Evolutionary conservation across 495 filamentous ascomycete genomes (phyloP), one percentile per base, ranked within the genome.

Genomic region (Melanomma pulvis-pyrius): DNA sequence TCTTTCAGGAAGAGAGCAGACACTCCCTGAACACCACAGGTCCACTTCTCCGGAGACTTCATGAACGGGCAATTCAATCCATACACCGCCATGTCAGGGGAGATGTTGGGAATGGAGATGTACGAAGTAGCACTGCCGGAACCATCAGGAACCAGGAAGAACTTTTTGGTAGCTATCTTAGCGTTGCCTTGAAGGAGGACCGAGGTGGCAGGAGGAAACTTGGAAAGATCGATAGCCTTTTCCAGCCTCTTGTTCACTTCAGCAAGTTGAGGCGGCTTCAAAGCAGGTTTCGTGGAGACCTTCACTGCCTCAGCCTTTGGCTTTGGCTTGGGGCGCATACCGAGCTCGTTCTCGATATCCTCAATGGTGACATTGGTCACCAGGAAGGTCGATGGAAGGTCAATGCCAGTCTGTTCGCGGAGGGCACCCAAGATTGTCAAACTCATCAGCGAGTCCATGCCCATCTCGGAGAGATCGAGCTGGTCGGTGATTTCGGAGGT

Each of bases 111-210:
- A 62, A 88, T 84, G 57, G 77, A 78, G 56, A 84, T 84, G 73
- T 89, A 89, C 3, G 85, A 88, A 12, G 83, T 84, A 6, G 84
- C 84, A 25, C 86, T 87, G 21, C 91, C 91, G 59, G 84, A 85
- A 21, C 91, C 91, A 69, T 93, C 91, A 19, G 92, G 91, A 41
- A 93, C 79, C 62, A 93, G 83, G 76, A 90, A 87, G 15, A 96
- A 78, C 39, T 81, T 85, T 73, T 84, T 86, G n/a, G 75, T 82
- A 13, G 84, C 80, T 13, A 78, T 84, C 68, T 82, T 83, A 13
- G 83, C 77, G 53, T 75, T 77, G 8, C 82, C 80, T 52, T 83
- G 81, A 7, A 84, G 79, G 32, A 85, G 84, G 1, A 76, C 85
- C 64, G 62, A 88, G 68, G 51, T 87, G 77, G 60, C 80, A 72